Percentiles rank a stretch among this genome's conserved stretches.
Evolutionary conservation across 495 filamentous ascomycete species (phyloP).

Genomic region (Talaromyces stipitatus): DNA sequence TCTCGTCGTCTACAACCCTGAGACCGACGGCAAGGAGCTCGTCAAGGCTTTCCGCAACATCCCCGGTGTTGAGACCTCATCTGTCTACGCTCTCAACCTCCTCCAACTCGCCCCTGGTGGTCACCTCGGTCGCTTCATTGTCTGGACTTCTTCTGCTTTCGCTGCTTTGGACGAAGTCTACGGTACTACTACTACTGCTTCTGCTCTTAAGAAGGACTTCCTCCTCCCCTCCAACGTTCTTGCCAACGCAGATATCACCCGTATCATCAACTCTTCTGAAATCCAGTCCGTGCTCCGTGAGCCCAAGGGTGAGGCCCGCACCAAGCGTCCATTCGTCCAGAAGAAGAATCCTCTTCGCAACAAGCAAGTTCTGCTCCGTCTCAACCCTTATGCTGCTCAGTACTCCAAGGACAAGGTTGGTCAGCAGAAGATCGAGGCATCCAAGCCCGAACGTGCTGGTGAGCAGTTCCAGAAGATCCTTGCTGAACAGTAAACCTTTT

Average conservation of each 20-base stretch:
- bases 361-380: conserved; percentile 91
- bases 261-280: conserved; percentile 98
- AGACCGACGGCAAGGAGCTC: conserved; percentile 86
- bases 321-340: conserved; percentile 85
- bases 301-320: conserved; percentile 79
- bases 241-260: conserved; percentile 83
- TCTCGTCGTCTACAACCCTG: conserved; percentile 90
- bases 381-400: conserved; percentile 91
- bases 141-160: conserved; percentile 98
- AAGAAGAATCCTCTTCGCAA: conserved; percentile 99
- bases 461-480: conserved; percentile 46
- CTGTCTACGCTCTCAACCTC: conserved; percentile 93
- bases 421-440: conserved; percentile 46
- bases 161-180: conserved; percentile 93
- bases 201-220: conserved; percentile 96
- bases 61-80: conserved; percentile 92
- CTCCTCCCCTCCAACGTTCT: conserved; percentile 83
- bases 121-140: conserved; percentile 96
- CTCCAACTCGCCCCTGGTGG: conserved; percentile 98
- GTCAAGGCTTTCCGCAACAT: conserved; percentile 95
- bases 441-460: conserved; percentile 43
- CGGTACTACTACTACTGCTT: conserved; percentile 76
- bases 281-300: conserved; percentile 87
- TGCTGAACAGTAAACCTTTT: conserved; percentile 41
- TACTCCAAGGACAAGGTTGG: conserved; percentile 80